phyloP scores from a whole-genome alignment of 805 yeast genomes.

The Ogataea sp. region DNA sequence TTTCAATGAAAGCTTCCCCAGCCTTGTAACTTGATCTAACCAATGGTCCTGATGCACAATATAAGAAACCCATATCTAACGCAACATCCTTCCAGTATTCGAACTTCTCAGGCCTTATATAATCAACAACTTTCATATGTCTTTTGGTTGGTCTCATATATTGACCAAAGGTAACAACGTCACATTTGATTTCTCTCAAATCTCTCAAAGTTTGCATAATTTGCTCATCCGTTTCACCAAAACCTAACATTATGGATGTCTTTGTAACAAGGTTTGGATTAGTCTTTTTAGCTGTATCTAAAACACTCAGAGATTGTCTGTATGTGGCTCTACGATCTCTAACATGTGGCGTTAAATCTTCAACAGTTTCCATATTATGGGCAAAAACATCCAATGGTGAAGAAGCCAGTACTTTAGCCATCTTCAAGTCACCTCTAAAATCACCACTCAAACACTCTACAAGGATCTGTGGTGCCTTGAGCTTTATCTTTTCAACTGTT shows the following conservation, averaged over 20 bases:
- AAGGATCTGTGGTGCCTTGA: slow-evolving; percentile 80
- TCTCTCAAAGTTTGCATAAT: slow-evolving; percentile 66
- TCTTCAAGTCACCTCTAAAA: slow-evolving; percentile 80
- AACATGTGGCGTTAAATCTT: slow-evolving; percentile 86
- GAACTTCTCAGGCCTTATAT: slow-evolving; percentile 88
- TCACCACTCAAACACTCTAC: slow-evolving; percentile 96
- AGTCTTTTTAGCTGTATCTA: slow-evolving; percentile 71
- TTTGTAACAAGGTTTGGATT: slow-evolving; percentile 77
- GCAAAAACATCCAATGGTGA: slow-evolving; percentile 96
- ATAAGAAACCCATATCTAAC: slow-evolving; percentile 80
- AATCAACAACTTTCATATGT: slow-evolving; percentile 97
- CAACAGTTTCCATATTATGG: slow-evolving; percentile 95
- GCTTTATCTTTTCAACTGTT: slow-evolving; percentile 77
- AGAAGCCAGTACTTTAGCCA: slow-evolving; percentile 70
- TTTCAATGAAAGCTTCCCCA: slow-evolving; percentile 95
- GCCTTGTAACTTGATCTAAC: slow-evolving; percentile 97
- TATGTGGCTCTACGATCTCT: slow-evolving; percentile 97
- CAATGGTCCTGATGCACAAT: slow-evolving; percentile 96
- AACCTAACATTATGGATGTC: slow-evolving; percentile 92
- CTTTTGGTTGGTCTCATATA: slow-evolving; percentile 98
- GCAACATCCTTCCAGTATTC: slow-evolving; percentile 90
- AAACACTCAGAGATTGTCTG: slow-evolving; percentile 74
- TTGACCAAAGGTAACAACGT: slow-evolving; percentile 97
- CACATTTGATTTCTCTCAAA: slow-evolving; percentile 70
- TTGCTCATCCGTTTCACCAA: slow-evolving; percentile 95